A percentile compares a stretch with the other conserved stretches of the same genome.
Conservation (phyloP, 768 basidiomycete species). For the Xerocomus spinulosus region DNA sequence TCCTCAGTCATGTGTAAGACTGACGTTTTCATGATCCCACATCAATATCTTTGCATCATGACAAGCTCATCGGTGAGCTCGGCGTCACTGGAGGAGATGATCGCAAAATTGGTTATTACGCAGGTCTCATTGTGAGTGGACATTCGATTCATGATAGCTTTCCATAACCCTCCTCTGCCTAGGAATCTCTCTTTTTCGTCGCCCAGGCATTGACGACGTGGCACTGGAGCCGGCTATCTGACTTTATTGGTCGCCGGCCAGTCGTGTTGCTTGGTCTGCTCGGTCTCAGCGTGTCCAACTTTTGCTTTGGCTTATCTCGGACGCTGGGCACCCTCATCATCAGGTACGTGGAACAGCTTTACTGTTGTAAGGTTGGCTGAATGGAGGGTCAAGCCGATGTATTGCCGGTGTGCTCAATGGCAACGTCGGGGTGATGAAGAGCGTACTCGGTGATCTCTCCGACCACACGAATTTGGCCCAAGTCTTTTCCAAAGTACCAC, state of each 20-base stretch:
- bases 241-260: conserved; percentile 57
- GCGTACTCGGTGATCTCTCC: conserved; percentile 62
- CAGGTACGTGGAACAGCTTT: conserved; percentile 34
- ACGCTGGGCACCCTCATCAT: conserved; percentile 51
- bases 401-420: conserved; percentile 37
- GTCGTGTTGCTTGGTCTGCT: conserved; percentile 53
- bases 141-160: background rate
- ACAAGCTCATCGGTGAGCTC: conserved; percentile 55
- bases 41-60: background rate
- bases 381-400: conserved; percentile 26
- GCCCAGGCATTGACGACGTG: conserved; percentile 35
- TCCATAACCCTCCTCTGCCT: background rate
- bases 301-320: conserved; percentile 58
- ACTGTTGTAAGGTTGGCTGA: background rate
- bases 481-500: conserved; percentile 26
- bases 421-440: conserved; percentile 59
- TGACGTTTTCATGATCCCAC: no score
- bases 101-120: conserved; percentile 64
- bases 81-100: conserved; percentile 62
- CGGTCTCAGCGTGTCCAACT: conserved; percentile 48
- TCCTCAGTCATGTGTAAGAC: background rate
- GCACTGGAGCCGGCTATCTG: conserved; percentile 62
- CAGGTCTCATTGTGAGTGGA: conserved; percentile 45
- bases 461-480: conserved; percentile 32
- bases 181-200: conserved; percentile 60